Conservation (phyloP, 371 early-diverging fungal genomes). For the Syncephalastrum racemosum region DNA sequence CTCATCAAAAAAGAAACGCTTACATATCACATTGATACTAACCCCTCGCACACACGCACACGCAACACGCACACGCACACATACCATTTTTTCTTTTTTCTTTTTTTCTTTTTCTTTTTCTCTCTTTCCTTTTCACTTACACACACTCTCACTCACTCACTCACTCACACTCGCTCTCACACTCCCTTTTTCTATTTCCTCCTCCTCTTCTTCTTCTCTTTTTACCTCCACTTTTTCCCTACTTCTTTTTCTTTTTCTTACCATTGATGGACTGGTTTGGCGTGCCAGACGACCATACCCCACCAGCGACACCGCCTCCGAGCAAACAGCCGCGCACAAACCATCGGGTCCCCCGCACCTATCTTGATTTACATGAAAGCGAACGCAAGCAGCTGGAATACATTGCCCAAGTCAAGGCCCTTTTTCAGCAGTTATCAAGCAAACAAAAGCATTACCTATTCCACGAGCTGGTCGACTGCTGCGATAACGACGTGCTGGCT, state of each 20-base stretch:
- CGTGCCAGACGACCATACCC: slow-evolving; percentile 15
- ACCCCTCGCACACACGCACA: too few relatives aligned
- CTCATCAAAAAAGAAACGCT: too few relatives aligned
- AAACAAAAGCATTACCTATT: slow-evolving; percentile 40
- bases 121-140: too few relatives aligned
- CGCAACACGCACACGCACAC: too few relatives aligned
- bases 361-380: too few relatives aligned
- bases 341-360: too few relatives aligned
- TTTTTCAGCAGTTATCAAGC: slow-evolving; percentile 31
- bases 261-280: slow-evolving; percentile 7
- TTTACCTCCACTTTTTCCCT: neutral
- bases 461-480: slow-evolving; percentile 51
- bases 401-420: slow-evolving; percentile 23
- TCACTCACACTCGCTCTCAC: neutral
- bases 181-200: neutral
- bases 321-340: neutral
- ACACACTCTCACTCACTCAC: neutral
- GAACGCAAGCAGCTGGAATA: slow-evolving; percentile 10
- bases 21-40: too few relatives aligned
- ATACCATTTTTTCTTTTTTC: too few relatives aligned
- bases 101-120: too few relatives aligned
- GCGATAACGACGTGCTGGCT: slow-evolving; percentile 58
- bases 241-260: neutral
- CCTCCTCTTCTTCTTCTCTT: slow-evolving; percentile 1
- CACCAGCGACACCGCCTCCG: slow-evolving; percentile 20